Evolutionary conservation across 441 rosid species (phyloP).

Genomic region (Bocquillonia castaneifolia): DNA sequence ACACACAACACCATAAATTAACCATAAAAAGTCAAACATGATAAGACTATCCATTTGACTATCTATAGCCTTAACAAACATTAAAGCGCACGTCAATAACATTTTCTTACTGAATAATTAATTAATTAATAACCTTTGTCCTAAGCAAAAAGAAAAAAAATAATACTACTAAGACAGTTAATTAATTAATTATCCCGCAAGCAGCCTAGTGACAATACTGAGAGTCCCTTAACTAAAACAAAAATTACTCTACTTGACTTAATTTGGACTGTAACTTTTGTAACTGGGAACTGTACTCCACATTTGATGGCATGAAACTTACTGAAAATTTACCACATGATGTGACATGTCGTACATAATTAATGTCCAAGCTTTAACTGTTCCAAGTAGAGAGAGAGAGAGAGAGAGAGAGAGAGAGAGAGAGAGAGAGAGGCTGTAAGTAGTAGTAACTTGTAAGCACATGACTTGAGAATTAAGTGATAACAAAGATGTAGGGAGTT

Average conservation of each 20-base stretch:
- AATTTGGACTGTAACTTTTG: neutral
- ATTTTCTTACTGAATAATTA: neutral
- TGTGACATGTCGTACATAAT: neutral
- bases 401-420: neutral
- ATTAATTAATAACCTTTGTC: slow-evolving; percentile 6
- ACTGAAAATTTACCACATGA: neutral
- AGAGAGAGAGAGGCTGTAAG: too few relatives aligned
- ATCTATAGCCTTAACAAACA: neutral
- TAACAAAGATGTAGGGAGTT: neutral
- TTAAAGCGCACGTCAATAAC: neutral
- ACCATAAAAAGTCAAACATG: neutral
- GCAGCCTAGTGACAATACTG: too few relatives aligned
- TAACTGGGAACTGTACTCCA: neutral
- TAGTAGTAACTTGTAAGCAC: too few relatives aligned
- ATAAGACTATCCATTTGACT: neutral
- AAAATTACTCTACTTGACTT: too few relatives aligned
- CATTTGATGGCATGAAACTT: neutral
- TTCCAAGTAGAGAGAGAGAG: neutral
- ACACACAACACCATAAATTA: neutral
- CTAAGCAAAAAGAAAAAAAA: neutral
- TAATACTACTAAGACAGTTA: neutral
- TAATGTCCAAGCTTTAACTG: neutral
- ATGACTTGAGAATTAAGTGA: slow-evolving; percentile 7
- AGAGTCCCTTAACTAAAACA: too few relatives aligned
- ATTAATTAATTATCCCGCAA: too few relatives aligned